Conservation (phyloP, 768 basidiomycete species). For the Rhodotorula diobovata region DNA sequence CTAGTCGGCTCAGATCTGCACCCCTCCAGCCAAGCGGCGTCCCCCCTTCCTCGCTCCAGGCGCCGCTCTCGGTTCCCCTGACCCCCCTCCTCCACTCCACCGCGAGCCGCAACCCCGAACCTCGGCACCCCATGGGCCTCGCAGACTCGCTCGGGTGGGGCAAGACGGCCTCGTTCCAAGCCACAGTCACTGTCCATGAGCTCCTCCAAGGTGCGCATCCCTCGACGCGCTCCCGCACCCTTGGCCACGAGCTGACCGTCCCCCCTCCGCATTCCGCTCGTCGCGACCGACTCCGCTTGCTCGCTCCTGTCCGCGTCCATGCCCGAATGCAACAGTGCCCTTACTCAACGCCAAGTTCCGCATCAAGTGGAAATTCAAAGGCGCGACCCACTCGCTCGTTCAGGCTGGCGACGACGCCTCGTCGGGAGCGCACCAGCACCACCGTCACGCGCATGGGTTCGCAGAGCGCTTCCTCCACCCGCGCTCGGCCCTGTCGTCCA, state of each 20-base stretch:
- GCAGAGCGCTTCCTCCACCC: conserved; percentile 23
- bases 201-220: conserved; percentile 15
- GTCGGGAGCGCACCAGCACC: not conserved
- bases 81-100: not conserved
- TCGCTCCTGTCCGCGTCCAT: not conserved
- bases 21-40: too few species aligned
- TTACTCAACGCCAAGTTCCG: conserved; percentile 38
- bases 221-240: not conserved
- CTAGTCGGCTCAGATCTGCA: too few species aligned
- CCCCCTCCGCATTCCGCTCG: conserved; percentile 5
- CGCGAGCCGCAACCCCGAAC: not conserved
- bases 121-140: conserved; percentile 3
- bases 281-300: not conserved
- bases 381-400: conserved; percentile 10
- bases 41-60: too few species aligned
- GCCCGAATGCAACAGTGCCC: conserved; percentile 17
- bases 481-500: not conserved
- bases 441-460: not conserved
- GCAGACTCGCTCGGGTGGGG: conserved; percentile 23
- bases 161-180: conserved; percentile 28
- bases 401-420: not conserved
- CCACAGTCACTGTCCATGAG: conserved; percentile 30
- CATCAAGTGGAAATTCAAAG: conserved; percentile 43
- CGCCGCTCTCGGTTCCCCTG: not conserved
- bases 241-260: not conserved